These are phyloP conservation scores for Aspergillus udagawae DNA, from an alignment of 2,329 filamentous ascomycete genomes.

Conservation along the genomic window DNA sequence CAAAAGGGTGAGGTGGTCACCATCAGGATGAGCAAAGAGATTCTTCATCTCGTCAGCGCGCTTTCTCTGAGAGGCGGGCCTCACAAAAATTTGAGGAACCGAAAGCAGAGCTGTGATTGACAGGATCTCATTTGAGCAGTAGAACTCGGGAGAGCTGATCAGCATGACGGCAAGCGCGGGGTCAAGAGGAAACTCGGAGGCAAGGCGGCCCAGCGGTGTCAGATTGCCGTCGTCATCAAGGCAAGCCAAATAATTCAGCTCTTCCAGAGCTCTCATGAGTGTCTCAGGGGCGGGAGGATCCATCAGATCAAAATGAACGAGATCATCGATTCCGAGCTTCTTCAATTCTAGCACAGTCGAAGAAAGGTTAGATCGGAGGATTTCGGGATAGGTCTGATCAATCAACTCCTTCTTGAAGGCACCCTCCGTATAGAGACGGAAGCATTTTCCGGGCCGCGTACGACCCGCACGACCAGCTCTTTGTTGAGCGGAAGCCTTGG, in stretches of 20 bases:
- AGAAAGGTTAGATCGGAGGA: constrained; percentile 88
- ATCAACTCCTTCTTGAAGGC: constrained; percentile 98
- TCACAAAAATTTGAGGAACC: constrained; percentile 89
- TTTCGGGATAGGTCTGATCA: constrained; percentile 94
- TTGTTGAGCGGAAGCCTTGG: constrained; percentile 94
- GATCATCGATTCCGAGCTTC: constrained; percentile 90
- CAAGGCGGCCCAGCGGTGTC: constrained; percentile 76
- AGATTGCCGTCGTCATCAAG: constrained; percentile 95
- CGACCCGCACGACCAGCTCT: constrained; percentile 98
- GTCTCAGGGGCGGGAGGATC: constrained; percentile 97
- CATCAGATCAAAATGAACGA: constrained; percentile 99
- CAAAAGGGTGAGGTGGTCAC: constrained; percentile 91
- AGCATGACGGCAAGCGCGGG: constrained; percentile 95
- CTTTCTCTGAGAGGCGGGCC: constrained; percentile 79
- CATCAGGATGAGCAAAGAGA: constrained; percentile 85
- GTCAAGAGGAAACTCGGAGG: constrained; percentile 93
- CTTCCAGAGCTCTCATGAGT: constrained; percentile 94
- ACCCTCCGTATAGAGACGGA: constrained; percentile 89
- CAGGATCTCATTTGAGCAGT: constrained; percentile 96
- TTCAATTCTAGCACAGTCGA: constrained; percentile 95
- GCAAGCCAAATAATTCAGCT: constrained; percentile 95
- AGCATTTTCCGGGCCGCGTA: constrained; percentile 97
- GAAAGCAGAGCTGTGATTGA: constrained; percentile 92
- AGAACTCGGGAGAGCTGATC: constrained; percentile 95
- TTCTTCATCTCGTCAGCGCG: constrained; percentile 97